Base-by-base conservation (phyloP, 2,329 filamentous ascomycete genomes). In the Trichoderma sp. region DNA sequence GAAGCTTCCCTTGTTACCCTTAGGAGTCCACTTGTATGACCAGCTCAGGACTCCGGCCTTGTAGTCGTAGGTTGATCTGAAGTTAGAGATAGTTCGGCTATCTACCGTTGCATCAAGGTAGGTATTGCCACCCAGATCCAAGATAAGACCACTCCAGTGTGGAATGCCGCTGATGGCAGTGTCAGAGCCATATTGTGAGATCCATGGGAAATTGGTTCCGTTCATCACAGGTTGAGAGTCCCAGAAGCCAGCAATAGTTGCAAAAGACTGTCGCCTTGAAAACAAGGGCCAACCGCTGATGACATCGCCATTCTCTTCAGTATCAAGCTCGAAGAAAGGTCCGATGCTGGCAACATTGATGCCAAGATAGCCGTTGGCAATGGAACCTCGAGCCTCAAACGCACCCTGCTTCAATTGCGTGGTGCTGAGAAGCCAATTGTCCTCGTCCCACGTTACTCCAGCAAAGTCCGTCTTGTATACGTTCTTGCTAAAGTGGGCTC, bases 81-180 rank as follows among this genome's bases (percentile, higher is more conserved):
- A 92, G 68, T 86, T 79, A 4, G 83, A 84, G 65, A 93, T 86
- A 15, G 88, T 86, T 0, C 78, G 78, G 35, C 82, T 84, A 56
- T 86, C 81, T 2, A 89, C 87, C 0, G 82, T 86, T 3, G 89
- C 86, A 78, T 90, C 84, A 35, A 92, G 80, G 57, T 86, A 82
- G 9, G 80, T 78, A 27, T 81, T 81, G 66, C 84, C 80, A 3
- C 84, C 84, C 3, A 86, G 78, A 63, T 87, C 83, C 19, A 91
- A 80, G 39, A 88, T 56, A 15, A 74, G 68, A 13, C 67, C 72
- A 22, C 67, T 68, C 70, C 71, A 90, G 74, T 92, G 90, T 7
- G 90, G 90, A 17, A 93, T 84, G 27, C 90, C 90, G 61, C 85
- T 86, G 70, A 92, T 90, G 60, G 90, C 88, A 71, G 86, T 90